A percentile compares a stretch with the other conserved stretches of the same genome.
phyloP scores from a whole-genome alignment of 352 stramenopile genomes.

The Globisporangium paroecandrum region DNA sequence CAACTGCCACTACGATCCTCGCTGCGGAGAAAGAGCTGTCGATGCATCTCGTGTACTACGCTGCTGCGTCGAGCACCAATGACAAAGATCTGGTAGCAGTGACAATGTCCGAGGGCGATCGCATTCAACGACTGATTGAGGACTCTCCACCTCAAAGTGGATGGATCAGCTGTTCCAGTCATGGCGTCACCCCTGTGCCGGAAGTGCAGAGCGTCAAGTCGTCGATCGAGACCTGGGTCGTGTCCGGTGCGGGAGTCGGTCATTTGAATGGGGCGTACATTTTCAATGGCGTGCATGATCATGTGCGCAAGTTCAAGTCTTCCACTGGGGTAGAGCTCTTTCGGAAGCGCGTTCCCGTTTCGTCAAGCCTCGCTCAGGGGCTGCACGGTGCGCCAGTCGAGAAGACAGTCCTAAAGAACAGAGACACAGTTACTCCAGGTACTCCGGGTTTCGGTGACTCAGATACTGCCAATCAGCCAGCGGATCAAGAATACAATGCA shows the following conservation, averaged over 20 bases:
- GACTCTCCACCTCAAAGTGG: conserved; percentile 38
- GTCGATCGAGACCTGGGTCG: conserved; percentile 59
- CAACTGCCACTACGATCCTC: conserved; percentile 24
- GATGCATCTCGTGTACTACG: conserved; percentile 68
- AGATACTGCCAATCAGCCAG: not conserved
- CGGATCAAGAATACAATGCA: not conserved
- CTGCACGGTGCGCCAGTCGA: conserved; percentile 24
- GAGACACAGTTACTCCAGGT: not conserved
- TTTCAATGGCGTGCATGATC: conserved; percentile 48
- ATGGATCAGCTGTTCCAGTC: conserved; percentile 53
- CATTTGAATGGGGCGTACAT: conserved; percentile 72
- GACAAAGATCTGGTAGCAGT: not conserved
- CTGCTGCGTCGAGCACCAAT: conserved; percentile 31
- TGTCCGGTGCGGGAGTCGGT: conserved; percentile 42
- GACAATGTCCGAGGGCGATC: conserved; percentile 17
- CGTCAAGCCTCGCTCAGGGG: conserved; percentile 40
- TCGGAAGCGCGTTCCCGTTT: conserved; percentile 49
- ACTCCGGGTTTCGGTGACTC: not conserved
- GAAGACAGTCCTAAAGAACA: conserved; percentile 6
- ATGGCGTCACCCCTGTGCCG: conserved; percentile 40
- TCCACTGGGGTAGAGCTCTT: conserved; percentile 66
- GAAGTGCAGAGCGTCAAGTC: conserved; percentile 32
- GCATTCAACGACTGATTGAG: conserved; percentile 7
- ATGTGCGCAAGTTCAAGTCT: conserved; percentile 57
- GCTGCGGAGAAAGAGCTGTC: conserved; percentile 58